A percentile compares a stretch with the other conserved stretches of the same genome.
Conservation (phyloP, 2,329 filamentous ascomycete genomes). For the Diaporthe amygdali region DNA sequence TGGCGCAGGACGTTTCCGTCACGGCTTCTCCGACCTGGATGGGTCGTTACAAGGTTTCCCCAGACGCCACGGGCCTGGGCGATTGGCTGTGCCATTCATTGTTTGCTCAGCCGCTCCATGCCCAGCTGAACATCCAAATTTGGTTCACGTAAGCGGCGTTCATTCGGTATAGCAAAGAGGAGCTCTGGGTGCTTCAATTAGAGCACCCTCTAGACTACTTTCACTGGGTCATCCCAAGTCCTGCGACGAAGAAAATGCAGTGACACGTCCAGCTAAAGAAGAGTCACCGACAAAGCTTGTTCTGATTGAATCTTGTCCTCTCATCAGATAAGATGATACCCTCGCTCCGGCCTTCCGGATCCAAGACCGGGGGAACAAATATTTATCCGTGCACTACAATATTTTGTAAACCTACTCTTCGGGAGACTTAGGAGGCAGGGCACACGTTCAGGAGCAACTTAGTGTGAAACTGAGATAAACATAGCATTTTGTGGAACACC, state of each 20-base stretch:
- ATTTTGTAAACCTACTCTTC: not conserved
- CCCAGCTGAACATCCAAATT: slow-evolving; percentile 4
- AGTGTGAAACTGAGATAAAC: not conserved
- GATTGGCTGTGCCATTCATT: not conserved
- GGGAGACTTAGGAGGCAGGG: not conserved
- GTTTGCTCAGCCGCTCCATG: not conserved
- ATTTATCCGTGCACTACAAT: not conserved
- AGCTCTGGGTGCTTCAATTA: not conserved
- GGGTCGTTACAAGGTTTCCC: slow-evolving; percentile 9
- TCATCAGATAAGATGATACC: not conserved
- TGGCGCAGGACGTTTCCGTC: slow-evolving; percentile 13
- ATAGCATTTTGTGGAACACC: not conserved
- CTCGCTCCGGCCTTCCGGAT: not conserved
- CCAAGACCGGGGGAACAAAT: not conserved
- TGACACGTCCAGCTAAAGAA: not conserved
- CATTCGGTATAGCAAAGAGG: not conserved
- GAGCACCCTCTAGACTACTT: not conserved
- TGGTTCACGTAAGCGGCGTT: slow-evolving; percentile 9
- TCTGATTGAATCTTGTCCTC: not conserved
- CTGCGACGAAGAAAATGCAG: not conserved
- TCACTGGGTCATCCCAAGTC: not conserved
- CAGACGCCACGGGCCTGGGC: not conserved
- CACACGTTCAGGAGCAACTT: not conserved
- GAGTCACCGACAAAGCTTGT: not conserved
- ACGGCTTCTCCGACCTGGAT: slow-evolving; percentile 3